Evolutionary conservation across 768 basidiomycete species (phyloP).

Genomic region (Coprinopsis cinerea): DNA sequence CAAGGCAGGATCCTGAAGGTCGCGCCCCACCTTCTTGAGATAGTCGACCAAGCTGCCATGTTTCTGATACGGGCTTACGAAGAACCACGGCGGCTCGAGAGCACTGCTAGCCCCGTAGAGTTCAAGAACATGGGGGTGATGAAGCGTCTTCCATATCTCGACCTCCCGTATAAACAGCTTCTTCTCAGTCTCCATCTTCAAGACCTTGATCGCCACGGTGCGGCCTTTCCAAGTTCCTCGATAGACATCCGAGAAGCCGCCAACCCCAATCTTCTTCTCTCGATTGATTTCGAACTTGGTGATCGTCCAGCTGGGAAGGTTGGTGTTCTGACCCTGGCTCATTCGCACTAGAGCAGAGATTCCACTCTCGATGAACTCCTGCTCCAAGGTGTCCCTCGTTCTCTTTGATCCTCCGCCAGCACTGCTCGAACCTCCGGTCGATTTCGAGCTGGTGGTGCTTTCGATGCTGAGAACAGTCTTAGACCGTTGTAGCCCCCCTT

Average conservation of each 20-base stretch:
- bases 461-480: conserved; percentile 22
- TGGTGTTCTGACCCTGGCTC: conserved; percentile 35
- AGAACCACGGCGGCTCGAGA: conserved; percentile 68
- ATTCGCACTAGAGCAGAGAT: conserved; percentile 66
- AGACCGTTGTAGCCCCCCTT: conserved; percentile 12
- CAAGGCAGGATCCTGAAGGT: conserved; percentile 4
- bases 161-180: conserved; percentile 66
- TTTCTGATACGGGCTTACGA: conserved; percentile 68
- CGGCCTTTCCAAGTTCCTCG: conserved; percentile 65
- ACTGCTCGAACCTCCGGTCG: conserved; percentile 3
- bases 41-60: conserved; percentile 60
- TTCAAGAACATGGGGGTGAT: conserved; percentile 65
- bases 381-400: conserved; percentile 41
- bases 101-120: conserved; percentile 77
- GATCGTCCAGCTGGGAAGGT: conserved; percentile 71
- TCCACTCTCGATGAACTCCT: conserved; percentile 65
- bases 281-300: conserved; percentile 63
- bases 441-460: conserved; percentile 15
- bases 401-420: conserved; percentile 9
- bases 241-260: conserved; percentile 76
- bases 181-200: conserved; percentile 54
- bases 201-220: conserved; percentile 67
- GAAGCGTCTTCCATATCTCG: conserved; percentile 64
- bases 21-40: conserved; percentile 36
- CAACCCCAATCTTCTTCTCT: conserved; percentile 61